Base-by-base conservation (phyloP, 768 basidiomycete species). In the Gymnopilus junonius region DNA sequence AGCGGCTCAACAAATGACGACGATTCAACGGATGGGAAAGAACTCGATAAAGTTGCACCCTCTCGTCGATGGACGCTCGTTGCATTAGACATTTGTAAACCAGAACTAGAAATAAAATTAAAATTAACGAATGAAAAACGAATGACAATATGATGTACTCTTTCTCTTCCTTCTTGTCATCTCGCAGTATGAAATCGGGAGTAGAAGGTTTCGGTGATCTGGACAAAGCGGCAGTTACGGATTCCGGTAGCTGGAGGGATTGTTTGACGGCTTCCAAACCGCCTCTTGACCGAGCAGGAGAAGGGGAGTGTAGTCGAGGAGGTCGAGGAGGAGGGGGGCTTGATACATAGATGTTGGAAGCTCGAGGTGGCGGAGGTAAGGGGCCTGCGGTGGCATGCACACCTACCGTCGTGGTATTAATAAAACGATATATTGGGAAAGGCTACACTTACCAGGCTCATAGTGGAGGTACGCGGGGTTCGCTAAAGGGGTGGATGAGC, bases 341-440 rank as follows among this genome's bases (percentile, higher is more conserved):
- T 12, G 78, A 77, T 6, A 77, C 61, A 53, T 82, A 77, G 32
- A 86, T 79, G 61, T 77, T 77, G 58, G 80, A 73, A 20, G 87
- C 82, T 61, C 87, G 80, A 2, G 91, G 89, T 8, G 90, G 90
- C 32, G 86, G 85, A 29, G 91, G 90, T 62, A 90, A 80, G 50
- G 91, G 91, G 4, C 90, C 89, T 42, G 90, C 91, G 23, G 83
- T 91, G 7, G 89, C 81, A 74, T 93, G 88, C 1, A 88, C 68
- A 53, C 85, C 83, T 80, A 40, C 27, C 20, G 32, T 20, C 46
- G 66, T 62, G 32, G 53, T 8, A 40, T 56, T 40, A 57, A 45
- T 40, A 39, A 46, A n/a, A 25, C 14, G 31, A 58, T n/a, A 54
- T 55, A 10, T 20, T 42, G 53, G 53, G 32, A 14, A 58, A 60